phyloP scores from a whole-genome alignment of 164 flowering plant genomes.

The Vitis labrusca region DNA sequence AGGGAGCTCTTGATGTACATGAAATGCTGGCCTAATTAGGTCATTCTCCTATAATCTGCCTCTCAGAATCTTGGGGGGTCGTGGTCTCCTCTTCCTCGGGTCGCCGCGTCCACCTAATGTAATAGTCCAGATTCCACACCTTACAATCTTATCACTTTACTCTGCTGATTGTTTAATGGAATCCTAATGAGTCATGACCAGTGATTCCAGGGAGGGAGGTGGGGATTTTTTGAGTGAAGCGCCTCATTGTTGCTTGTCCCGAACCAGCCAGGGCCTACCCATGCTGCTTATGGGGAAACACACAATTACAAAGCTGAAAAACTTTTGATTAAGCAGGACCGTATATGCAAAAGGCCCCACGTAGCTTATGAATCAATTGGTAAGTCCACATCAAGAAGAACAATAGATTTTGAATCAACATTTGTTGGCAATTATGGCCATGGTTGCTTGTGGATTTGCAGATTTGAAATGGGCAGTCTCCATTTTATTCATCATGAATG shows the following conservation, averaged over 20 bases:
- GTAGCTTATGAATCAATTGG: not conserved
- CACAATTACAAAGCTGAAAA: not conserved
- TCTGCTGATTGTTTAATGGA: too few relatives aligned
- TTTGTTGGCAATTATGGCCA: too few relatives aligned
- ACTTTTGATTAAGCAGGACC: not conserved
- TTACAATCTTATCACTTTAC: too few relatives aligned
- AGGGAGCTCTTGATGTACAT: too few relatives aligned
- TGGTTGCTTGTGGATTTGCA: too few relatives aligned
- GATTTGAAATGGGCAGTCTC: too few relatives aligned
- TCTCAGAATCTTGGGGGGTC: not conserved
- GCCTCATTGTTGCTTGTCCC: not conserved
- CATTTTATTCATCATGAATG: too few relatives aligned
- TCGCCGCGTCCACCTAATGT: not conserved
- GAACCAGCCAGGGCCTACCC: constrained; percentile 10
- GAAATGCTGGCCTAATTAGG: not conserved
- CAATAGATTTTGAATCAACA: too few relatives aligned
- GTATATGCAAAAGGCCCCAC: not conserved
- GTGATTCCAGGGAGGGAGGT: not conserved
- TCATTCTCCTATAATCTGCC: not conserved
- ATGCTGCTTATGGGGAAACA: constrained; percentile 17
- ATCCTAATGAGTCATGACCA: too few relatives aligned
- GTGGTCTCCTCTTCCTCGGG: not conserved
- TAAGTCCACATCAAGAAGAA: too few relatives aligned
- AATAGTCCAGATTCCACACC: not conserved
- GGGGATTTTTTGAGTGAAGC: not conserved